Percentiles rank a stretch among this genome's conserved stretches.
phyloP scores from a whole-genome alignment of 345 rosid genomes.

The Litchi chinensis region DNA sequence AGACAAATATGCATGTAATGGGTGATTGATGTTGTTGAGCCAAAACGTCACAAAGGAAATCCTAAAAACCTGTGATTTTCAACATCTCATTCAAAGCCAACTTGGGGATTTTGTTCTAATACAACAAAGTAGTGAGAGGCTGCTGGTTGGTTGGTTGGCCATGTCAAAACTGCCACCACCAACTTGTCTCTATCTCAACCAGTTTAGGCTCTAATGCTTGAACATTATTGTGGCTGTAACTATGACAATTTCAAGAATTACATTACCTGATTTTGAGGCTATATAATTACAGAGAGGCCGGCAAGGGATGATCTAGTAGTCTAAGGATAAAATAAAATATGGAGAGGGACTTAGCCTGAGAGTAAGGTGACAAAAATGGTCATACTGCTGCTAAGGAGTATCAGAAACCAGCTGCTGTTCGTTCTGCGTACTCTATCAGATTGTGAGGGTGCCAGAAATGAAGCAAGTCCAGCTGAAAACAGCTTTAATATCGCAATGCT shows the following conservation, averaged over 20 bases:
- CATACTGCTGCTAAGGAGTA: slow-evolving; percentile 78
- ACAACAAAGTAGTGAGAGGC: background rate
- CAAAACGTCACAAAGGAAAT: background rate
- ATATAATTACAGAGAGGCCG: slow-evolving; percentile 17
- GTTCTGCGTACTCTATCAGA: slow-evolving; percentile 40
- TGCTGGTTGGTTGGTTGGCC: background rate
- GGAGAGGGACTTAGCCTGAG: slow-evolving; percentile 38
- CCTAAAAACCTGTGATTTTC: background rate
- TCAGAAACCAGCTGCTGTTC: slow-evolving; percentile 73
- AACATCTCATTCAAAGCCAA: background rate
- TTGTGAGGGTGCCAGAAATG: slow-evolving; percentile 33
- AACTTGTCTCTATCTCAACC: background rate
- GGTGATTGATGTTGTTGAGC: background rate
- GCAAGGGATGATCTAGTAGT: background rate
- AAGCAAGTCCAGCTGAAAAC: slow-evolving; percentile 45
- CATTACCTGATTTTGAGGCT: slow-evolving; percentile 5
- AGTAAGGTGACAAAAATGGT: slow-evolving; percentile 74
- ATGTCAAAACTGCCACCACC: background rate
- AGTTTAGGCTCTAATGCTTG: background rate
- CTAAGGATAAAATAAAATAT: slow-evolving; percentile 8
- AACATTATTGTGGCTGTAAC: background rate
- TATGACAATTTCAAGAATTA: background rate
- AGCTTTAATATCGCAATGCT: slow-evolving; percentile 63
- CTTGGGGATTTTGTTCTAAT: background rate
- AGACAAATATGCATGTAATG: background rate